These are phyloP conservation scores for Dendrobium chrysotoxum DNA, from an alignment of 106 monocot species.

Conservation along the genomic window DNA sequence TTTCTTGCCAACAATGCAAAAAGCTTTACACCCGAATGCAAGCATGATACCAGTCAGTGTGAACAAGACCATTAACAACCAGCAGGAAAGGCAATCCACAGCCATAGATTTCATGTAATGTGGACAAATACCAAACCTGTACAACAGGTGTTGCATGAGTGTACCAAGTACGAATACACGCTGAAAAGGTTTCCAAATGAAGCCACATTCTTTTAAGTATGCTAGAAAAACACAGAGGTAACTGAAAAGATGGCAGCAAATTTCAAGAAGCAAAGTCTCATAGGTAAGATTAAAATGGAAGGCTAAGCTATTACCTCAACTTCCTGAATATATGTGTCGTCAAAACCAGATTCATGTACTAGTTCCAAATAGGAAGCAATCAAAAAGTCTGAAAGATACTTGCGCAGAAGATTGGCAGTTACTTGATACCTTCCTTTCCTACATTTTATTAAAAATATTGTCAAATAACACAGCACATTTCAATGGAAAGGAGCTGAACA, in stretches of 20 bases:
- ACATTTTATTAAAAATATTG: slow-evolving; percentile 13
- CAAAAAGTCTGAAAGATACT: slow-evolving; percentile 91
- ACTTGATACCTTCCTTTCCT: slow-evolving; percentile 64
- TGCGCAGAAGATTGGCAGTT: slow-evolving; percentile 64
- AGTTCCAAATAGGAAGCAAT: slow-evolving; percentile 77
- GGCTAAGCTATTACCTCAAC: slow-evolving; percentile 62
- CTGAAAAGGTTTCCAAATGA: neutral
- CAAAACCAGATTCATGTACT: slow-evolving; percentile 79
- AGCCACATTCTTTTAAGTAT: neutral
- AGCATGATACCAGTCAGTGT: neutral
- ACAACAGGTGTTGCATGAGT: neutral
- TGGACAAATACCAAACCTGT: neutral
- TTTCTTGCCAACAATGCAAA: too few relatives aligned
- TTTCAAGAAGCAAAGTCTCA: neutral
- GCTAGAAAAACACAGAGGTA: neutral
- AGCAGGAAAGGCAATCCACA: neutral
- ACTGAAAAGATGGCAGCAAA: neutral
- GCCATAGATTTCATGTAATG: too few relatives aligned
- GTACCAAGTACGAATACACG: neutral
- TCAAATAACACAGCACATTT: neutral
- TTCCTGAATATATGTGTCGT: slow-evolving; percentile 73
- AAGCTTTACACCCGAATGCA: too few relatives aligned
- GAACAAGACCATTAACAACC: neutral
- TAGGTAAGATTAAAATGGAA: neutral
- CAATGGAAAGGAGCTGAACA: neutral